Evolutionary conservation across 306 rosid species (phyloP), one percentile per base, ranked within the genome.

Genomic region (Calophaca sinica): DNA sequence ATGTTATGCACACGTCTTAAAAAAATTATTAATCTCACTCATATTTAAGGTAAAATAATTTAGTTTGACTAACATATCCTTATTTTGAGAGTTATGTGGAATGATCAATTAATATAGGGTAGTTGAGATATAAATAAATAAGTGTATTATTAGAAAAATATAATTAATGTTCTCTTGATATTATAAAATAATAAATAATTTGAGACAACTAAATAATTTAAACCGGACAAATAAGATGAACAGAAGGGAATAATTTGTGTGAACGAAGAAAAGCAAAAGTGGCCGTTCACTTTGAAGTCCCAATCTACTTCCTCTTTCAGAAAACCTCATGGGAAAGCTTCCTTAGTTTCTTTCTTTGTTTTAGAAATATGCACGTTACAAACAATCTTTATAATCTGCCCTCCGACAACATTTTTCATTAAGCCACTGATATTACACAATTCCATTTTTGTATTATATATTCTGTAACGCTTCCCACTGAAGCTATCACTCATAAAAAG

Each of bases 261-360:
- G 62, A 65, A 48, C 5, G 13, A 3, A 20, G 26, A 67, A 78
- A 80, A 80, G 79, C 73, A 65, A 73, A 57, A 72, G 75, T 32
- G 55, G 31, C 14, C 72, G 12, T 5, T 8, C 4, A 39, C 57
- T 61, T 60, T 7, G 14, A 9, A 36, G 63, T 41, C 50, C 26
- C 26, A 20, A 20, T 20, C 26, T 20, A 20, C 6, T 48, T 57
- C 51, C 76, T 3, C 71, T 39, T 80, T 41, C 31, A 5, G 53
- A 8, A 50, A 59, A 20, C 15, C 60, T 15, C 67, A 51, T 14
- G 33, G 52, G 28, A 74, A 77, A 77, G 32, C 52, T 49, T 45
- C 15, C 28, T 14, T 62, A 0, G 36, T 15, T 33, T 33, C 61
- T 61, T 61, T 0, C 49, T 73, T 73, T 46, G 12, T 61, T 35